phyloP scores from a whole-genome alignment of 75 land plant species.

The Azolla pinnata region DNA sequence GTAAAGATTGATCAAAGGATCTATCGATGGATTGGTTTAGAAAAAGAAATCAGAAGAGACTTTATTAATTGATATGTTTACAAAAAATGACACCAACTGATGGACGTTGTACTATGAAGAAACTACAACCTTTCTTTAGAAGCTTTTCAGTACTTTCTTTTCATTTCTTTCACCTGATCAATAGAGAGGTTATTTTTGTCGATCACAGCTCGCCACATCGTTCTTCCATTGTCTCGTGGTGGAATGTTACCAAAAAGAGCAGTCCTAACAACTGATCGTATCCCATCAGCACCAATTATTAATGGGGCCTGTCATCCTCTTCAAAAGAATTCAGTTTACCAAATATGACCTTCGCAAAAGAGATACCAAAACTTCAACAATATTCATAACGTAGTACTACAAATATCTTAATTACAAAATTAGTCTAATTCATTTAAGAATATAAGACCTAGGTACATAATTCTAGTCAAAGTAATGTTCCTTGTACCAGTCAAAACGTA shows the following conservation, averaged over 20 bases:
- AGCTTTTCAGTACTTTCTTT: background rate
- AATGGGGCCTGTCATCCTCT: conserved; percentile 34
- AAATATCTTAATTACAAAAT: no score
- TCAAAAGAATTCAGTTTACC: background rate
- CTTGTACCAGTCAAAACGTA: background rate
- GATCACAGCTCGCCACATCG: conserved; percentile 47
- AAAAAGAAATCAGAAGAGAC: no score
- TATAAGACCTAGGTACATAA: no score
- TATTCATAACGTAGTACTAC: no score
- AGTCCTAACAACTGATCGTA: conserved; percentile 31
- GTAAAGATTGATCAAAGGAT: no score
- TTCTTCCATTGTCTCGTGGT: conserved; percentile 43
- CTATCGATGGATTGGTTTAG: no score
- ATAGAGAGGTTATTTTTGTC: conserved; percentile 19
- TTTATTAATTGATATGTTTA: no score
- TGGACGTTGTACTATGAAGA: background rate
- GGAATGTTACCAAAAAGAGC: conserved; percentile 22
- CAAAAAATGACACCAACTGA: no score
- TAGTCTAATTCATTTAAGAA: no score
- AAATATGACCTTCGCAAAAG: background rate
- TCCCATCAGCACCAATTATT: conserved; percentile 45
- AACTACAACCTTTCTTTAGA: background rate
- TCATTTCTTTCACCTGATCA: conserved; percentile 28
- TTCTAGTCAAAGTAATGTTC: no score
- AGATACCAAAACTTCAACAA: no score